Evolutionary conservation across 2,329 filamentous ascomycete species (phyloP), one percentile per base, ranked within the genome.

Genomic region (Aspergillus uvarum): DNA sequence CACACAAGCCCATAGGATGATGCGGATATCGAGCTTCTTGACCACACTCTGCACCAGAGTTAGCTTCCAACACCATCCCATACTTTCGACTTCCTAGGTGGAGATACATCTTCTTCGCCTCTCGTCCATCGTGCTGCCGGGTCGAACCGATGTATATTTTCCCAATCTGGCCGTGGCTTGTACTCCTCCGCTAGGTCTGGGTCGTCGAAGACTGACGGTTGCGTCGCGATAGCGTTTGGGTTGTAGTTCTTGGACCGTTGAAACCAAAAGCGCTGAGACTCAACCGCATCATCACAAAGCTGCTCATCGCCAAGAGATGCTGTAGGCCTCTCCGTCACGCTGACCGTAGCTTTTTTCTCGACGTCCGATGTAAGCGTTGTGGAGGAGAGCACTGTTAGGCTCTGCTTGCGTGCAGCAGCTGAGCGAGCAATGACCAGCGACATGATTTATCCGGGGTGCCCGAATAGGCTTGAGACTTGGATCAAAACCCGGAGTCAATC

Each of bases 191-290:
- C 76, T 2, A 75, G 67, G 4, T 78, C 74, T 0, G 77, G 74
- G 52, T 81, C 74, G 47, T 82, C 80, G 52, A 74, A 82, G 5
- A 82, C 79, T 3, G 79, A 81, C 5, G 76, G 78, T 62, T 80
- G 69, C 0, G 71, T 76, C n/a, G 78, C 77, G 35, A 73, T 69
- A 31, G 64, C 70, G 35, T 72, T 59, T 5, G 68, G 60, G 21
- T 73, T 54, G 32, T 68, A 69, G 16, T 35, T 55, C 51, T 65
- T 66, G 5, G 60, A 61, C 24, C 70, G 59, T 50, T 70, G 70
- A 35, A 71, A 74, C 68, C 70, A 74, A 52, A 71, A 72, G 2
- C 68, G 66, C 47, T 63, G 69, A 26, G 68, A 64, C 2, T 68
- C 59, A 5, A 53, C 47, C 14, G 64, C 60, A 16, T 63, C 60